Evolutionary conservation across 371 early-diverging fungal species (phyloP), one percentile per base, ranked within the genome.

Genomic region (Coemansia sp.): DNA sequence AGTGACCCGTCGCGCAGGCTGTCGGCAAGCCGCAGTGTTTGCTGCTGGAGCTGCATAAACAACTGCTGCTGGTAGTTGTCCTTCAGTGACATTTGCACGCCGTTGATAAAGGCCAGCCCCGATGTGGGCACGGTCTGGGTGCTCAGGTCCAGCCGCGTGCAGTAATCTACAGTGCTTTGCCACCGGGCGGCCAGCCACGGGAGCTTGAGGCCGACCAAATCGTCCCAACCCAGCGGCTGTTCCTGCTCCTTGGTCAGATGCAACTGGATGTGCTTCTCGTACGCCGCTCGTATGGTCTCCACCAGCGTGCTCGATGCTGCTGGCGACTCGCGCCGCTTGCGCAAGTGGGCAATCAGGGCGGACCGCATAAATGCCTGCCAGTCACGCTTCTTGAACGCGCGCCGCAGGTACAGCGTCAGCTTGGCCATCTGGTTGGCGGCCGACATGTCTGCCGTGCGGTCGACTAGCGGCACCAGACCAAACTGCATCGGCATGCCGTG

Each of bases 401-500:
- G 61, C 34, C 76, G 65, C 31, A 85, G 48, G 47, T 85, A 74
- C 36, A 81, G 49, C n/a, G 82, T 48, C 4, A 78, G 52, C 48
- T 78, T 79, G 26, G 87, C 85, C 67, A 81, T 82, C 26, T 68
- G 49, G 30, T 82, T 76, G 0, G 83, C 77, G 63, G 59, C 26
- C 35, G 69, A 59, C 16, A 48, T 43, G 55, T 31, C 1, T 4
- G 70, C 58, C 0, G 70, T 65, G 9, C 72, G 69, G 40, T 76
- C 78, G 4, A 89, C 53, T 1, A 90, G 62, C 0, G 93, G 90
- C 16, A 90, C 78, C 8, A 94, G 9, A 7, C 94, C 95, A 70
- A 95, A 90, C 16, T 93, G 85, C 59, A 96, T 75, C 8, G 95
- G 95, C 26, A 92, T 71, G 6, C 83, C 72, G 11, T 84, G 79